Conservation (phyloP, 2,329 filamentous ascomycete genomes). For the Penicillium olsonii region DNA sequence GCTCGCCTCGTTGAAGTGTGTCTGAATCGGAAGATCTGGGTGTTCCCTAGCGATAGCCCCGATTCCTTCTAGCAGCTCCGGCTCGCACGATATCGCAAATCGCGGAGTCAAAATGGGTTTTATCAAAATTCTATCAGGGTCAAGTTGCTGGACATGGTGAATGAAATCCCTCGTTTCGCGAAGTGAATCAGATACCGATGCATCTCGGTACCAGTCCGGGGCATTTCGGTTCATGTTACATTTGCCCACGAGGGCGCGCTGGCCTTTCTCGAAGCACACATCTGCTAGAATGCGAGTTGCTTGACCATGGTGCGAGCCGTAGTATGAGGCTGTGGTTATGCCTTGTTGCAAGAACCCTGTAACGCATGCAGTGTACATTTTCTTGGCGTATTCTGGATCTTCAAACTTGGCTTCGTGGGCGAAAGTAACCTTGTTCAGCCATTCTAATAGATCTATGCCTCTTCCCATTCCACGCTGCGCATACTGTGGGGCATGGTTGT, state of each 20-base stretch:
- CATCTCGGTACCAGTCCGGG: slow-evolving; percentile 57
- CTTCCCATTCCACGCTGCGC: slow-evolving; percentile 48
- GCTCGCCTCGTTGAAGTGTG: slow-evolving; percentile 67
- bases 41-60: slow-evolving; percentile 56
- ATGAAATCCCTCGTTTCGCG: slow-evolving; percentile 54
- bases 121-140: slow-evolving; percentile 48
- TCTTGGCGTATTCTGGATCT: slow-evolving; percentile 55
- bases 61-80: slow-evolving; percentile 56
- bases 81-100: slow-evolving; percentile 63
- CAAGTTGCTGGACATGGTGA: slow-evolving; percentile 48
- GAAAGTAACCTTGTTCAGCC: slow-evolving; percentile 66
- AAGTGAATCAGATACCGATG: slow-evolving; percentile 50
- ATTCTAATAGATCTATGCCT: slow-evolving; percentile 53
- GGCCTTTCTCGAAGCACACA: slow-evolving; percentile 33
- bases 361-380: slow-evolving; percentile 56
- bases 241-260: slow-evolving; percentile 40
- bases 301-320: slow-evolving; percentile 34
- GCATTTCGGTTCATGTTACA: slow-evolving; percentile 42
- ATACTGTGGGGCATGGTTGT: slow-evolving; percentile 67
- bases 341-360: slow-evolving; percentile 60
- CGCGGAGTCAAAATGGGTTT: slow-evolving; percentile 59
- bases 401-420: slow-evolving; percentile 63
- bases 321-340: slow-evolving; percentile 41
- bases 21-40: slow-evolving; percentile 60
- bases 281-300: slow-evolving; percentile 37